Conservation (phyloP, 2,329 filamentous ascomycete genomes). For the Pseudogymnoascus destructans region DNA sequence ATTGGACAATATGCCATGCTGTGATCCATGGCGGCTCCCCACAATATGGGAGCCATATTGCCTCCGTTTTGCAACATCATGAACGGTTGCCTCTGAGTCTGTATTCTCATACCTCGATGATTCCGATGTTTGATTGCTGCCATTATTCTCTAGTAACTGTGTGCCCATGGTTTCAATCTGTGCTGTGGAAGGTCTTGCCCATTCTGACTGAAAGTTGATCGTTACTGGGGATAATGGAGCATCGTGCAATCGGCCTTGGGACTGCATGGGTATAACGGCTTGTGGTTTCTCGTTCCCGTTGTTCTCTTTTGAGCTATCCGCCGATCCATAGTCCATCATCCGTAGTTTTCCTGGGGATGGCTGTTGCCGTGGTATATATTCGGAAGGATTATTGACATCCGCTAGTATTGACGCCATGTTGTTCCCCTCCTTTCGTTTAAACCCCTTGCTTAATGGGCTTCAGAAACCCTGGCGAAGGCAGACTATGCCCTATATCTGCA, state of each 20-base stretch:
- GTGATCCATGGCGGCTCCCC: conserved; percentile 1
- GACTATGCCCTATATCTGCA: not conserved
- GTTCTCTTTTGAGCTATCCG: not conserved
- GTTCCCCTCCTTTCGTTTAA: conserved; percentile 6
- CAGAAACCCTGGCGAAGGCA: not conserved
- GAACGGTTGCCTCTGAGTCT: conserved; percentile 10
- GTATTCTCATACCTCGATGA: conserved; percentile 13
- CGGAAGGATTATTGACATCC: not conserved
- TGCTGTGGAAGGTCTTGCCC: conserved; percentile 38
- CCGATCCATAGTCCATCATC: conserved; percentile 4
- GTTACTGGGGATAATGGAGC: conserved; percentile 43
- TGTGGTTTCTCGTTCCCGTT: not conserved
- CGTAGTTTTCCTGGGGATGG: not conserved
- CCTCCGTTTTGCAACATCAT: conserved; percentile 8
- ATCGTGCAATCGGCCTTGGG: conserved; percentile 31
- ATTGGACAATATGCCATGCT: conserved; percentile 2
- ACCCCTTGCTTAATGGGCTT: conserved; percentile 3
- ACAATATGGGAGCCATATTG: not conserved
- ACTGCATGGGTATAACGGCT: conserved; percentile 15
- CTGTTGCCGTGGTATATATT: not conserved
- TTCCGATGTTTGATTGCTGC: not conserved
- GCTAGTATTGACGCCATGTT: not conserved
- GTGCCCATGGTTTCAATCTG: conserved; percentile 32
- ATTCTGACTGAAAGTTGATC: conserved; percentile 41
- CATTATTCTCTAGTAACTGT: conserved; percentile 12